Evolutionary conservation across 495 filamentous ascomycete genomes (phyloP), one percentile per base, ranked within the genome.

Genomic region (Xylaria palmicola): DNA sequence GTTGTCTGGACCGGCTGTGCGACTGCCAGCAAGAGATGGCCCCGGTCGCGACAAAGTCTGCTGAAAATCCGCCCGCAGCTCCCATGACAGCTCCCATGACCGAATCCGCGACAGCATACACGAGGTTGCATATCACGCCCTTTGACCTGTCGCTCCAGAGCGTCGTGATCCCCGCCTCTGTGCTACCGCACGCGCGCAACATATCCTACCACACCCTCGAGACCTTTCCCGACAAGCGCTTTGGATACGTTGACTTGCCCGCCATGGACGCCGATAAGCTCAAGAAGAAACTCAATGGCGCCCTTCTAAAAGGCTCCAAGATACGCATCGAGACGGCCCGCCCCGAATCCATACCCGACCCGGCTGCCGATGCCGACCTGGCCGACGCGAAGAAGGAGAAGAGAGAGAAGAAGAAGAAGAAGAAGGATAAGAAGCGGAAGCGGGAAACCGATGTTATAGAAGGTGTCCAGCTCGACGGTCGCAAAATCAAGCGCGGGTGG

Each of bases 401-500:
- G 60, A 76, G 78, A 27, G 79, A 68, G 43, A 70, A 71, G 49
- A 75, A 77, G 49, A 76, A 74, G 44, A 69, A 74, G 48, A 69
- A 74, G 32, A 68, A 55, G 36, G 72, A 73, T 32, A 86, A 86
- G 73, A 92, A 91, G 77, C 74, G 79, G 59, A 90, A 89, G 69
- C 79, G 78, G 12, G 84, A 85, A 37, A 77, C 84, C 20, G 81
- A 84, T 29, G 80, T 88, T 1, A 61, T 96, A 0, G 79, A 82
- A 10, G 94, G 91, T 3, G 74, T 88, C 39, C 86, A 92, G 64
- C 75, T 98, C 20, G 83, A 88, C 9, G 86, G 80, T 27, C 81
- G 94, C 37, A 87, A 88, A 66, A 87, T 98, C 44, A 95, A 93
- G 77, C 79, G 94, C 59, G 94, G 93, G 13, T 98, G 94, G 94